These are phyloP conservation scores for Urochloa ruziziensis DNA, from an alignment of 176 grass and related monocot genomes.

Conservation along the genomic window DNA sequence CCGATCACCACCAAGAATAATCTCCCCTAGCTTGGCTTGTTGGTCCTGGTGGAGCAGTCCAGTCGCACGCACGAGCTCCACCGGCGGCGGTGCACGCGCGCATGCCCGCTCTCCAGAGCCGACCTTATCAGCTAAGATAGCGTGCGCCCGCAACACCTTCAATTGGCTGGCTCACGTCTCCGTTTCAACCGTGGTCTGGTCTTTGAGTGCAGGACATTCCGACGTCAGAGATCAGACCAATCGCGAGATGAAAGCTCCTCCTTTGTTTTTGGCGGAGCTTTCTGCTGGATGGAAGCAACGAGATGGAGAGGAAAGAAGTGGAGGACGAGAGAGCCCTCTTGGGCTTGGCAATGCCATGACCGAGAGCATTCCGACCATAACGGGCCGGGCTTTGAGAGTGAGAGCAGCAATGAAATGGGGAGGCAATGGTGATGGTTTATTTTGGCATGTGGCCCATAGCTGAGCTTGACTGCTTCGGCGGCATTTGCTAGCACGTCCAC, in stretches of 20 bases:
- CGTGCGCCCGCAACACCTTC: not conserved
- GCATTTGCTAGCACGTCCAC: not conserved
- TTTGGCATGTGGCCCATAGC: not conserved
- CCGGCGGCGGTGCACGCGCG: not conserved
- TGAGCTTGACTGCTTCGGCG: not conserved
- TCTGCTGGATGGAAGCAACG: not conserved
- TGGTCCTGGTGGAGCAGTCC: not conserved
- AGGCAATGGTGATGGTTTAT: not conserved
- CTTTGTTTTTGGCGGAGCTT: not conserved
- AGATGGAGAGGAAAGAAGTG: not conserved
- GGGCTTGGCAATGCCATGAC: not conserved
- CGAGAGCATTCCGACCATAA: not conserved
- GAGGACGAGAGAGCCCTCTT: not conserved
- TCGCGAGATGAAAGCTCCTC: not conserved
- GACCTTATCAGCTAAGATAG: not conserved
- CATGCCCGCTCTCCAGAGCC: not conserved
- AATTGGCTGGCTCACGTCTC: not conserved
- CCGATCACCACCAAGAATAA: not conserved
- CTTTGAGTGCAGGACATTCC: slow-evolving; percentile 4
- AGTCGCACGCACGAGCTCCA: not conserved
- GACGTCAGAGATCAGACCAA: not conserved
- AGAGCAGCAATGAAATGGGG: not conserved
- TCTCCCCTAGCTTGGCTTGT: no score
- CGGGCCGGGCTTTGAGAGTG: not conserved
- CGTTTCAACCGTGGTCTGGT: slow-evolving; percentile 1